phyloP scores from a whole-genome alignment of 2,329 filamentous ascomycete species.

The Cytospora leucostoma region DNA sequence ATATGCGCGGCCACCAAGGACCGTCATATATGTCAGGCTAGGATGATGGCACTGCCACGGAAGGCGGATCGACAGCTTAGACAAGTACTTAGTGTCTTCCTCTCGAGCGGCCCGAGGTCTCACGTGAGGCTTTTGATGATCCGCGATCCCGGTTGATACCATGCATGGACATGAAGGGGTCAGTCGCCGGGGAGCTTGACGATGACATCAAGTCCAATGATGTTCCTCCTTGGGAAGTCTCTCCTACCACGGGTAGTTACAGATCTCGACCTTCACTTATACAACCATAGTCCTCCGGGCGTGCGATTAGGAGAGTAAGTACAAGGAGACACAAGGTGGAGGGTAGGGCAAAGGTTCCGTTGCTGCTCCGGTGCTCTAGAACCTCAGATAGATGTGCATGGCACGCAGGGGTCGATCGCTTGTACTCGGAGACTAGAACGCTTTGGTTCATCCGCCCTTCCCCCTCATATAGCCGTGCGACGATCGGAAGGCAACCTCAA shows the following conservation, averaged over 20 bases:
- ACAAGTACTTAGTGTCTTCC: background rate
- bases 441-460: background rate
- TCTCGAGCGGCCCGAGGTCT: slow-evolving; percentile 8
- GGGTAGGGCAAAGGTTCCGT: background rate
- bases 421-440: background rate
- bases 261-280: background rate
- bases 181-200: slow-evolving; percentile 1
- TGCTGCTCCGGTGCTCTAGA: background rate
- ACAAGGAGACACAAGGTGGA: background rate
- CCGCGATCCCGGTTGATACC: background rate
- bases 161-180: background rate
- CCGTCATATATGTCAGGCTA: slow-evolving; percentile 16
- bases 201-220: background rate
- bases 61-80: background rate
- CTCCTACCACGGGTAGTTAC: background rate
- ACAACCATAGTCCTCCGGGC: background rate
- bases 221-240: background rate
- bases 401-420: slow-evolving; percentile 8
- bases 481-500: background rate
- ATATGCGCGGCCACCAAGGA: slow-evolving; percentile 2
- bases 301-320: background rate
- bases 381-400: background rate
- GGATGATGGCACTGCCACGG: slow-evolving; percentile 15
- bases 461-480: background rate
- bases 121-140: background rate